Evolutionary conservation across 1,284 basidiomycete species (phyloP), one percentile per base, ranked within the genome.

Genomic region (Phellinidium pouzarii): DNA sequence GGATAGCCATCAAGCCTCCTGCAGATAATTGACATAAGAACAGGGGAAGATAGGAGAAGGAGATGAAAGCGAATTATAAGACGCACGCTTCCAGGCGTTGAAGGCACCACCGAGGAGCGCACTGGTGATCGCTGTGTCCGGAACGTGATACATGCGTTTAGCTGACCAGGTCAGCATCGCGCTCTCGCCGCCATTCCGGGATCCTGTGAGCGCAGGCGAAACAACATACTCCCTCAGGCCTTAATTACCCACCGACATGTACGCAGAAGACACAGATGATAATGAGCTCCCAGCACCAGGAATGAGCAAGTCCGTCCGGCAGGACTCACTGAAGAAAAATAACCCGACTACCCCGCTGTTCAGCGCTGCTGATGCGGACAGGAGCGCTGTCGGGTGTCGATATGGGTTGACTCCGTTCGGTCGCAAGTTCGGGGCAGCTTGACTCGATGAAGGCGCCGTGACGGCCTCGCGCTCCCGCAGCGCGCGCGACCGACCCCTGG

Each of bases 321-420:
- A 53, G 45, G 19, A 46, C 80, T 52, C 57, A 87, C 87, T 73
- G 66, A 90, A 88, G 67, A 90, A 90, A 0, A 78, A 75, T 9
- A 78, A 73, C 9, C 82, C 79, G 17, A 77, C 82, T 17, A 86
- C 68, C 19, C 78, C 83, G 50, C 80, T 79, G 62, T 88, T 90
- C 19, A 85, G 57, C 12, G 77, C 79, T 34, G 86, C 73, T 17
- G 76, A 70, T 11, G 70, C 61, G 34, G 78, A 75, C 27, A 80
- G 64, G 1, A 74, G 57, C n/a, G 47, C 37, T 17, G 45, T 49
- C 8, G 41, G 53, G 38, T 52, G 50, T 42, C 54, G 34, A 22
- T 51, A 52, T 3, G 19, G 11, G 14, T 36, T 44, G 2, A 66
- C 71, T 50, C 74, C 66, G 31, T 72, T 66, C 14, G 69, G 68